These are phyloP conservation scores for Arthrinium puccinioides DNA, from an alignment of 2,329 filamentous ascomycete genomes.

Conservation along the genomic window DNA sequence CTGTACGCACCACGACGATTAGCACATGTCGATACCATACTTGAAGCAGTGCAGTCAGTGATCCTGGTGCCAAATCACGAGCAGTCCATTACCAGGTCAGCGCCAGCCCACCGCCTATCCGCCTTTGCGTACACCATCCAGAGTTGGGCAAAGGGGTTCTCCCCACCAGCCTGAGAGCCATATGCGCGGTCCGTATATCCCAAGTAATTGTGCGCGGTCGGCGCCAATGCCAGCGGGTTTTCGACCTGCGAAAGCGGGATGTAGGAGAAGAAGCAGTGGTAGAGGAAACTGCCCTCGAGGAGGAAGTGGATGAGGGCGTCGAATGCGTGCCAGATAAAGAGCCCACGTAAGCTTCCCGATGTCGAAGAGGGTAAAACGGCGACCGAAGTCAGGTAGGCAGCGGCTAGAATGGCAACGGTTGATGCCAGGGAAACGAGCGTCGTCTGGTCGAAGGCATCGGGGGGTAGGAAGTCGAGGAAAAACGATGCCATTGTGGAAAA, in stretches of 20 bases:
- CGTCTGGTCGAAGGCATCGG: slow-evolving; percentile 52
- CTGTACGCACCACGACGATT: too few relatives aligned
- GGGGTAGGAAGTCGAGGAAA: slow-evolving; percentile 30
- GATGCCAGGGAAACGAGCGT: slow-evolving; percentile 52
- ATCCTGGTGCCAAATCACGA: background rate
- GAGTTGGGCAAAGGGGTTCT: slow-evolving; percentile 47
- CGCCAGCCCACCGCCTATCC: slow-evolving; percentile 56
- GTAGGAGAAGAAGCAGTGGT: slow-evolving; percentile 79
- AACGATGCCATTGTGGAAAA: slow-evolving; percentile 11
- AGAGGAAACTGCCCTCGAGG: slow-evolving; percentile 87
- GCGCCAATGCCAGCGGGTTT: slow-evolving; percentile 31
- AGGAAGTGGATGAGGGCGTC: slow-evolving; percentile 87
- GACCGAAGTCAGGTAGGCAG: slow-evolving; percentile 43
- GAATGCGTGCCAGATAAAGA: slow-evolving; percentile 94
- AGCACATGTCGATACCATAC: too few relatives aligned
- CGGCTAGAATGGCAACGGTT: slow-evolving; percentile 43
- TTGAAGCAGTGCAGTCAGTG: too few relatives aligned
- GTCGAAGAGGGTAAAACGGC: slow-evolving; percentile 39
- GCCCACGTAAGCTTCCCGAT: slow-evolving; percentile 55
- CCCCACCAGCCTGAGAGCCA: slow-evolving; percentile 50
- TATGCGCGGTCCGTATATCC: slow-evolving; percentile 42
- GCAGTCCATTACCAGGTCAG: slow-evolving; percentile 44
- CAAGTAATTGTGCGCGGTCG: slow-evolving; percentile 46
- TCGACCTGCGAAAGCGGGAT: slow-evolving; percentile 26
- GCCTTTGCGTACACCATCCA: slow-evolving; percentile 66